Evolutionary conservation across 805 yeast species (phyloP), one percentile per base, ranked within the genome.

Genomic region (Yarrowia sp.): DNA sequence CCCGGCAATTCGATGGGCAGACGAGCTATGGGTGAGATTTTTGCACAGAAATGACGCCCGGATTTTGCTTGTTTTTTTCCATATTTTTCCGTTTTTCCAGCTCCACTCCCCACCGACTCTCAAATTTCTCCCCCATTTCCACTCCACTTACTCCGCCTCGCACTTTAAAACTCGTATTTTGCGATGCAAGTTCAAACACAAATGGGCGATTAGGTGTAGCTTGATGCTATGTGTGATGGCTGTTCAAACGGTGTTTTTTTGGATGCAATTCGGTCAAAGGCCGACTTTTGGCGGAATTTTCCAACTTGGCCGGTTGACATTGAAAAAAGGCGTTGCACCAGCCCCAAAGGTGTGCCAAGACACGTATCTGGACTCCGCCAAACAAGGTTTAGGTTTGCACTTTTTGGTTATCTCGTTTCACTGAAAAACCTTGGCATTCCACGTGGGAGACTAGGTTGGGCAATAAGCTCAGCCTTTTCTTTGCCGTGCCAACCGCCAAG

Each of bases 361-460:
- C 63, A 15, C 61, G 46, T 55, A 20, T 38, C 61, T 55, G 56
- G 56, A 36, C 42, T 50, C 58, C 43, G 43, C 20, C 8, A 15
- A 0, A 1, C 19, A 52, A 14, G 58, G 17, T 52, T 36, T 3
- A 9, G 7, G 14, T 55, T 55, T 39, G 15, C 10, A 6, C 60
- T 38, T 39, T 39, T 55, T 15, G 34, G 63, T 40, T 42, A 55
- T 42, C 63, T 55, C 38, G 63, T 40, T 50, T 55, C 47, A 30
- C 39, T n/a, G 39, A 55, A 40, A 53, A 55, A 55, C 63, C 63
- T 55, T 55, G 63, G 63, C 63, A 55, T 9, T 55, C 47, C 63
- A 55, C 63, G 63, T 55, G 63, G 63, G 38, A 3, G 2, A 6
- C 15, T 5, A 17, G 24, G 5, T 50, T 9, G 1, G n/a, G 15